A percentile compares a stretch with the other conserved stretches of the same genome.
Evolutionary conservation across 495 filamentous ascomycete genomes (phyloP).

Genomic region (Lophiotrema nucula): DNA sequence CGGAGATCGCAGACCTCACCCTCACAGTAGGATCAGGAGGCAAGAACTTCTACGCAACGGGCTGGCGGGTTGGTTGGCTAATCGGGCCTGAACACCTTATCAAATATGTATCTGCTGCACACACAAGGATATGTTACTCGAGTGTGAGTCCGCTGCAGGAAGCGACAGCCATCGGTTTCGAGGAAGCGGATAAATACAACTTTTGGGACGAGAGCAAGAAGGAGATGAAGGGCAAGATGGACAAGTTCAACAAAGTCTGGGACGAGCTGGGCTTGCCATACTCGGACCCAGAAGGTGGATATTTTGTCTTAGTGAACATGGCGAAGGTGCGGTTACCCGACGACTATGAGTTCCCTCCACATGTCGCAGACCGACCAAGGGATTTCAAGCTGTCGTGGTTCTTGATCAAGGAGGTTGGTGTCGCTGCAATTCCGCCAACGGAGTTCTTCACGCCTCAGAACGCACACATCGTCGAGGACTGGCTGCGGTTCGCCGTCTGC

Average conservation of each 20-base stretch:
- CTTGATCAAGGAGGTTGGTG: constrained; percentile 90
- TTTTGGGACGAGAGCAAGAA: constrained; percentile 86
- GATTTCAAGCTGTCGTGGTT: constrained; percentile 97
- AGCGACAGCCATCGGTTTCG: constrained; percentile 93
- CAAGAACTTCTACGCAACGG: constrained; percentile 97
- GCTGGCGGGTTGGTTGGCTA: constrained; percentile 94
- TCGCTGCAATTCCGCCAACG: constrained; percentile 92
- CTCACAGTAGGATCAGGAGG: constrained; percentile 92
- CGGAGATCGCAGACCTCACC: constrained; percentile 81
- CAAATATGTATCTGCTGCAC: constrained; percentile 86
- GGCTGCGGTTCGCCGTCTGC: constrained; percentile 92
- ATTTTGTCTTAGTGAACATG: constrained; percentile 94
- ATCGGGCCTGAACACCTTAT: constrained; percentile 87
- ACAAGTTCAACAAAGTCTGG: constrained; percentile 81
- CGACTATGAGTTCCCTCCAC: constrained; percentile 81
- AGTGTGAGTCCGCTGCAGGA: constrained; percentile 92
- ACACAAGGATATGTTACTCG: constrained; percentile 95
- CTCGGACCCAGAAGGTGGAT: constrained; percentile 91
- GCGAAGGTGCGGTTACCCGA: constrained; percentile 75
- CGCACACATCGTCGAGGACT: constrained; percentile 83
- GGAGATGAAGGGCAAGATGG: constrained; percentile 90
- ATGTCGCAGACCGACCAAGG: constrained; percentile 78
- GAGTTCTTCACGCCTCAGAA: constrained; percentile 92
- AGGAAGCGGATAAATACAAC: constrained; percentile 74
- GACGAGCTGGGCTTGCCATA: constrained; percentile 88